Conservation (phyloP, 768 basidiomycete species). For the Mycena sanguinolenta region DNA sequence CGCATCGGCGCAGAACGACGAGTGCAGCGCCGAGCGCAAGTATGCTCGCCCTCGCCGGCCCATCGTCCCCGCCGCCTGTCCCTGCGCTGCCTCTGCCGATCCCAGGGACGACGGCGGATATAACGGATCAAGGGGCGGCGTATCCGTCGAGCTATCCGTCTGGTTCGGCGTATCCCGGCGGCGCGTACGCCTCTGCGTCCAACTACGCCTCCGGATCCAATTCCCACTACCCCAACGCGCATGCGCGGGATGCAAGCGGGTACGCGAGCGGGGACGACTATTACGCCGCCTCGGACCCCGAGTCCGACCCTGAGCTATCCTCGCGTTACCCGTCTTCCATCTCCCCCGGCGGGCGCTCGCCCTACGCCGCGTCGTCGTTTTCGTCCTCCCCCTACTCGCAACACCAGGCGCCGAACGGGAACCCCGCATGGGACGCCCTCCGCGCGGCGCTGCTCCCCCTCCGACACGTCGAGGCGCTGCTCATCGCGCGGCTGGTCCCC, state of each 20-base stretch:
- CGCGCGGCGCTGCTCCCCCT: slow-evolving; percentile 68
- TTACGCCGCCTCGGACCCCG: slow-evolving; percentile 43
- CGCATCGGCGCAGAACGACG: slow-evolving; percentile 45
- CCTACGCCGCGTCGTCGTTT: no score
- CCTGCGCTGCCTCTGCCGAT: not conserved
- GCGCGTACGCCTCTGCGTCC: no score
- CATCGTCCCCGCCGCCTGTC: no score
- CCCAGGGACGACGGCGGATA: slow-evolving; percentile 10
- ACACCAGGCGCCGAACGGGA: not conserved
- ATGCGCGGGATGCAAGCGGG: no score
- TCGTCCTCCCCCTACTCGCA: no score
- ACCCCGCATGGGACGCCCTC: slow-evolving; percentile 10
- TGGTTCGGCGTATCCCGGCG: no score
- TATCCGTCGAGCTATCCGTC: no score
- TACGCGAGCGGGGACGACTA: no score
- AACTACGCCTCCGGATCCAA: no score
- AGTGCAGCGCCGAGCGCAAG: slow-evolving; percentile 39
- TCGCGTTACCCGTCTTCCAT: no score
- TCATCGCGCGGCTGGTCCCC: slow-evolving; percentile 79
- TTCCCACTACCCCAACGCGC: no score
- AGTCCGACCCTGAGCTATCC: slow-evolving; percentile 43
- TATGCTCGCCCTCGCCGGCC: slow-evolving; percentile 41
- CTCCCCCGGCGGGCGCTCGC: no score
- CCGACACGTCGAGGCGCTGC: slow-evolving; percentile 75
- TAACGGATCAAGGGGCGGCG: not conserved